Percentiles rank a stretch among this genome's conserved stretches.
These are phyloP conservation scores for Ceratobasidium papillatum DNA, from an alignment of 1,284 basidiomycete species.

Conservation along the genomic window DNA sequence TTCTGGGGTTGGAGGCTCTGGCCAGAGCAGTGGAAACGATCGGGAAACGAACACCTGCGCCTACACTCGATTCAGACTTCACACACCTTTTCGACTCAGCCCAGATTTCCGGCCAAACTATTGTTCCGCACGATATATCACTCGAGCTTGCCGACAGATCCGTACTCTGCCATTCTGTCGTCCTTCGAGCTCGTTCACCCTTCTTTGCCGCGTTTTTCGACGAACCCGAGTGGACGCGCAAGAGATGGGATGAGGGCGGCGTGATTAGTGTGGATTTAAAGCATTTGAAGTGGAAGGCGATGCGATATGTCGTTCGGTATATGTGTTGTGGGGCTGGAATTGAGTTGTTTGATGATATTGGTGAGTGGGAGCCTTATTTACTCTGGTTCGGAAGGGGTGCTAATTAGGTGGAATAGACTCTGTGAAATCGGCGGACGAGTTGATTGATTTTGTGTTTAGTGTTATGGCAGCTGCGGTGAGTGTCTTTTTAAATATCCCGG, in stretches of 20 bases:
- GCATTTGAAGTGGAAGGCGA: slow-evolving; percentile 79
- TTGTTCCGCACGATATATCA: slow-evolving; percentile 69
- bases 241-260: slow-evolving; percentile 65
- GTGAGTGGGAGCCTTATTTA: slow-evolving; percentile 56
- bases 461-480: slow-evolving; percentile 85
- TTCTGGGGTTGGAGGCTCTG: slow-evolving; percentile 66
- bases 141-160: slow-evolving; percentile 76
- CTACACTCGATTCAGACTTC: slow-evolving; percentile 51
- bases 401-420: slow-evolving; percentile 60
- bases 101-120: slow-evolving; percentile 45
- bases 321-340: slow-evolving; percentile 81
- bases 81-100: slow-evolving; percentile 53
- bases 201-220: slow-evolving; percentile 91
- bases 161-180: slow-evolving; percentile 74
- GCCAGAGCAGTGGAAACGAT: slow-evolving; percentile 53
- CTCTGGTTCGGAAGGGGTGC: neutral
- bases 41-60: slow-evolving; percentile 49
- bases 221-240: slow-evolving; percentile 80
- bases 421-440: slow-evolving; percentile 72
- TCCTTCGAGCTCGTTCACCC: slow-evolving; percentile 83
- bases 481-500: slow-evolving; percentile 40
- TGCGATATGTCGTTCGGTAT: slow-evolving; percentile 80
- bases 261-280: slow-evolving; percentile 71
- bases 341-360: slow-evolving; percentile 77
- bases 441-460: slow-evolving; percentile 88